Evolutionary conservation across 768 basidiomycete genomes (phyloP).

Genomic region (Boletus fagicola): DNA sequence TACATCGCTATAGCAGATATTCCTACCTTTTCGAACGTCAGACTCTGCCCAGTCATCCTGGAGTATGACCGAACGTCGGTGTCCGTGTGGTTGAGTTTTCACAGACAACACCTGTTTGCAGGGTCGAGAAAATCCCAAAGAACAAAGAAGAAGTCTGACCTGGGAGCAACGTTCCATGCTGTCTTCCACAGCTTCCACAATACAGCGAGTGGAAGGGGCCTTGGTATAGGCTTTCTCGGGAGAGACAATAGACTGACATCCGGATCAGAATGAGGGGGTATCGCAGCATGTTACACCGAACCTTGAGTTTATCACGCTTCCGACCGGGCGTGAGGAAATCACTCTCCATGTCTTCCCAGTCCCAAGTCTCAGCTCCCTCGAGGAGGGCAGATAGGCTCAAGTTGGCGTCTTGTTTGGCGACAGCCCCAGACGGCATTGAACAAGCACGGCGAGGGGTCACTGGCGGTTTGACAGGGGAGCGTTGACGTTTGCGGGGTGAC

Average conservation of each 20-base stretch:
- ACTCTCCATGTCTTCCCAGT: conserved; percentile 57
- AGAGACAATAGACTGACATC: conserved; percentile 10
- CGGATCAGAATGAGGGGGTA: conserved; percentile 3
- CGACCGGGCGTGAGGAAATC: conserved; percentile 52
- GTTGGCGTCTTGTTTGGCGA: conserved; percentile 23
- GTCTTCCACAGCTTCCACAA: conserved; percentile 48
- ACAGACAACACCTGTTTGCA: conserved; percentile 50
- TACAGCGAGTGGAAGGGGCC: conserved; percentile 53
- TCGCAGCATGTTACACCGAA: not conserved
- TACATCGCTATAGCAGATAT: not conserved
- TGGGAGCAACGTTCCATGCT: conserved; percentile 25
- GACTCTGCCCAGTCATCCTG: conserved; percentile 76
- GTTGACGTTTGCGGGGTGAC: conserved; percentile 14
- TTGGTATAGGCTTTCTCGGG: conserved; percentile 25
- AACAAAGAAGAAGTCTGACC: conserved; percentile 11
- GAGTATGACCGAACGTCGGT: conserved; percentile 53
- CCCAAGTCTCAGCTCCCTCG: conserved; percentile 68
- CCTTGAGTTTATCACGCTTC: conserved; percentile 20
- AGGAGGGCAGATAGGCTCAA: conserved; percentile 49
- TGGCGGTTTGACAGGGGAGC: conserved; percentile 20
- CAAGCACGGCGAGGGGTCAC: conserved; percentile 11
- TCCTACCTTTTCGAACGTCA: conserved; percentile 58
- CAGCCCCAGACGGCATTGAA: conserved; percentile 7
- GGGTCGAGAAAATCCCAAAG: not conserved
- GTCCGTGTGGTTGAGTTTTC: conserved; percentile 39